Percentiles rank a stretch among this genome's conserved stretches.
These are phyloP conservation scores for Penicillium sp. DNA, from an alignment of 2,329 filamentous ascomycete species.

Conservation along the genomic window DNA sequence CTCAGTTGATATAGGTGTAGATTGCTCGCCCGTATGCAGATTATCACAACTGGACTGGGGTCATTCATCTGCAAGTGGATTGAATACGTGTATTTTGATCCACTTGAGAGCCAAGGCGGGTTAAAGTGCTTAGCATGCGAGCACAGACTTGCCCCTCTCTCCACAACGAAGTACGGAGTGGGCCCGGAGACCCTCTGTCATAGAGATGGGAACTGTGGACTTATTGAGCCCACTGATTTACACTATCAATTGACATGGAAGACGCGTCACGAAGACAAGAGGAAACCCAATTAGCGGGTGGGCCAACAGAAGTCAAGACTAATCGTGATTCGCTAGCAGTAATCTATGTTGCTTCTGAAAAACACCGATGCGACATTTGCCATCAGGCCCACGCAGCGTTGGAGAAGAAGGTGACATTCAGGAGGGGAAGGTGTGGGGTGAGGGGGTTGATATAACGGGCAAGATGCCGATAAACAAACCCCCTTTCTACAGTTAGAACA, in stretches of 20 bases:
- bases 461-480: constrained; percentile 4
- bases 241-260: background rate
- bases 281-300: background rate
- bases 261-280: background rate
- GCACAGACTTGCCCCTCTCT: background rate
- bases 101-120: background rate
- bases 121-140: background rate
- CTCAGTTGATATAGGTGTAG: too few species aligned
- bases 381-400: background rate
- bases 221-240: background rate
- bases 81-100: background rate
- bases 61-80: background rate
- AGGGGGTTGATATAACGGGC: constrained; percentile 1
- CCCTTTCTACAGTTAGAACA: background rate
- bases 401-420: constrained; percentile 12
- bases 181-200: background rate
- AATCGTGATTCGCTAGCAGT: background rate
- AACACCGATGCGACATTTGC: constrained; percentile 1
- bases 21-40: too few species aligned
- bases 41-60: background rate
- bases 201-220: background rate
- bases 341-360: background rate
- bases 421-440: constrained; percentile 5
- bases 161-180: background rate
- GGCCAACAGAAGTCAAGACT: background rate